Conservation (phyloP, 352 stramenopile genomes). For the Pythium apleroticum region DNA sequence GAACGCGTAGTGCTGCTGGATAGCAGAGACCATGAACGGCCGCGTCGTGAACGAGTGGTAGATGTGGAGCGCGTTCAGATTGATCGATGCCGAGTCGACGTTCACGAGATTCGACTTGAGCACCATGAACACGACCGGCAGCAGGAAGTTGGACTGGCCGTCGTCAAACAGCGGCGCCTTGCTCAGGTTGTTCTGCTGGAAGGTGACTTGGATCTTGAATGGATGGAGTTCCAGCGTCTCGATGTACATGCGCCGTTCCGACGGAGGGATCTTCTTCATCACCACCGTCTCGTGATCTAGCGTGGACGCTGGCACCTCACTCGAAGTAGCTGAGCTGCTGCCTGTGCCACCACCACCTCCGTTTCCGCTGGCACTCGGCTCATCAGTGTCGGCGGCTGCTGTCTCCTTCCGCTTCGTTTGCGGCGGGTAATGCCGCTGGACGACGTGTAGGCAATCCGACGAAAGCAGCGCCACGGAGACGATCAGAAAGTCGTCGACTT, state of each 20-base stretch:
- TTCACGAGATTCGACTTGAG: slow-evolving; percentile 68
- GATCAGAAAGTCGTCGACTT: slow-evolving; percentile 66
- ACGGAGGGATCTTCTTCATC: slow-evolving; percentile 30
- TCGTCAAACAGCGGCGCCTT: slow-evolving; percentile 44
- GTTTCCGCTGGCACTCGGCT: neutral
- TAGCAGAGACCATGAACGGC: slow-evolving; percentile 64
- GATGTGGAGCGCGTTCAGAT: slow-evolving; percentile 82
- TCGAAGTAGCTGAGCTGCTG: neutral
- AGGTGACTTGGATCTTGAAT: slow-evolving; percentile 77
- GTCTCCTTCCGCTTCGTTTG: slow-evolving; percentile 4
- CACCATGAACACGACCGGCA: slow-evolving; percentile 58
- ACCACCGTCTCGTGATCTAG: slow-evolving; percentile 20
- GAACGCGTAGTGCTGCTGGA: slow-evolving; percentile 83
- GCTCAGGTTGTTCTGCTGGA: slow-evolving; percentile 61
- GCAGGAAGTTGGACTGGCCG: slow-evolving; percentile 36
- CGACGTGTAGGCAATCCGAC: slow-evolving; percentile 44
- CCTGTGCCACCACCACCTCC: neutral
- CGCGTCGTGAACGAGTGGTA: slow-evolving; percentile 78
- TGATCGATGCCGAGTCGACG: slow-evolving; percentile 78
- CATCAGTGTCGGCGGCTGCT: neutral
- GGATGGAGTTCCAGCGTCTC: slow-evolving; percentile 82
- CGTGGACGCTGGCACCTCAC: neutral
- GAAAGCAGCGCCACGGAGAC: slow-evolving; percentile 44
- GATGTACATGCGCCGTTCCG: slow-evolving; percentile 79
- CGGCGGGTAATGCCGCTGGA: slow-evolving; percentile 38